Conservation (phyloP, 1,139 yeast genomes). For the Suhomyces bolitotheri region DNA sequence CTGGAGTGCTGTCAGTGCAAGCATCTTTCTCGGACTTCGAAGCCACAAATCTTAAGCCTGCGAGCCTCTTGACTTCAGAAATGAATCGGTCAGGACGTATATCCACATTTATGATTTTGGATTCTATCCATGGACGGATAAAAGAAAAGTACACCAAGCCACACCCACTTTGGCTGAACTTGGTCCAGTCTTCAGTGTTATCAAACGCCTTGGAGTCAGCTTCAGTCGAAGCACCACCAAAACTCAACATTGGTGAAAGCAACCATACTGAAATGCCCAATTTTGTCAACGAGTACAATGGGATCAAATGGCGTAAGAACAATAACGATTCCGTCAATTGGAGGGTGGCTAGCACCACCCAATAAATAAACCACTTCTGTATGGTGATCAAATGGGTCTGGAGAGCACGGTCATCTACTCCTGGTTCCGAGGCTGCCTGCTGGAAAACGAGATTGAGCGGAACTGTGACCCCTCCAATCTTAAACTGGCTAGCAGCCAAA, state of each 20-base stretch:
- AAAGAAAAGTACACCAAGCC: constrained; percentile 37
- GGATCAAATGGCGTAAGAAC: constrained; percentile 40
- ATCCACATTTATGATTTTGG: constrained; percentile 11
- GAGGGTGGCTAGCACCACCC: constrained; percentile 50
- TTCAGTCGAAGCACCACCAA: neutral
- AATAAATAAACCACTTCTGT: constrained; percentile 60
- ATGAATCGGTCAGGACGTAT: constrained; percentile 4
- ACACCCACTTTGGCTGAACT: constrained; percentile 31
- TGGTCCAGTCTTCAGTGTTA: constrained; percentile 21
- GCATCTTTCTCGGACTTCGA: neutral
- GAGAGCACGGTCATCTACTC: constrained; percentile 17
- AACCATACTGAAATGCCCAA: constrained; percentile 53
- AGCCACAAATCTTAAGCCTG: neutral
- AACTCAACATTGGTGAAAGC: constrained; percentile 43
- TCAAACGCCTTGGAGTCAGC: constrained; percentile 8
- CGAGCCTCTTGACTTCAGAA: constrained; percentile 6
- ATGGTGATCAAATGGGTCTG: constrained; percentile 38
- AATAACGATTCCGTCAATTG: constrained; percentile 35
- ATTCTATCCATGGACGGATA: constrained; percentile 37
- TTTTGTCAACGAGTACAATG: constrained; percentile 47
- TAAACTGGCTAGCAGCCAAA: constrained; percentile 29
- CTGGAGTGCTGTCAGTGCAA: neutral
- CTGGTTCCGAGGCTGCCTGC: constrained; percentile 13
- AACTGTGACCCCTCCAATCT: constrained; percentile 38
- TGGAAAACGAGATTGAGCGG: constrained; percentile 30